Base-by-base conservation (phyloP, 805 yeast species). In the Candida pseudoglaebosa region DNA sequence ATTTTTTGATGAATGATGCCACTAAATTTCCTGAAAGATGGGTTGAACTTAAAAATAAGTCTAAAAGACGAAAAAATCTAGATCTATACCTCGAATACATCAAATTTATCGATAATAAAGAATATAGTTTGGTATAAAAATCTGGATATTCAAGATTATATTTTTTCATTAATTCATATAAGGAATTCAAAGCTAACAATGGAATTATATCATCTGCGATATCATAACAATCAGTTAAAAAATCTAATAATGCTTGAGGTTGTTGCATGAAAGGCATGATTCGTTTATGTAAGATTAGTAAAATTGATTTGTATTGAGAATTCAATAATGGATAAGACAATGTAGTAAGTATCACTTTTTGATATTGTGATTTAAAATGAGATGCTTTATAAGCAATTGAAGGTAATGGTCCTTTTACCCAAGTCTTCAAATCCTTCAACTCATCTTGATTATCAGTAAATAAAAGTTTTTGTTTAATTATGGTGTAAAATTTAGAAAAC, bases 61-160 rank as follows among this genome's bases (percentile, higher is more conserved):
- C 98, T 37, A 91, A 71, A 50, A 93, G 65, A 51, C 99, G 78
- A 64, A 91, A 77, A 54, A 93, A 91, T 51, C 98, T 75, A 1
- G 96, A 81, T 53, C 95, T 76, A 59, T 88, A 85, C 40, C 80
- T 77, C 35, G 86, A 80, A 56, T 82, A 90, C 52, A 93, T 65
- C 41, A 93, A 59, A 24, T 79, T 75, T 13, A 87, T 84, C 13
- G 87, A 87, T 34, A 93, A 71, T 29, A 93, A 71, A 7, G 82
- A 80, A 59, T 93, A 91, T 29, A 91, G 73, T 61, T 91, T 90
- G 34, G 71, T 61, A 65, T 80, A 91, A 55, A 91, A 93, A 45
- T 88, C 82, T 13, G 98, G 97, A 58, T 91, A 91, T 54, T 91
- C 98, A 50, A 91, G 70, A 56, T 90, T 90, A 59, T 78, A 79